phyloP scores from a whole-genome alignment of 2,329 filamentous ascomycete species.

The Sclerotinia sclerotiorum region DNA sequence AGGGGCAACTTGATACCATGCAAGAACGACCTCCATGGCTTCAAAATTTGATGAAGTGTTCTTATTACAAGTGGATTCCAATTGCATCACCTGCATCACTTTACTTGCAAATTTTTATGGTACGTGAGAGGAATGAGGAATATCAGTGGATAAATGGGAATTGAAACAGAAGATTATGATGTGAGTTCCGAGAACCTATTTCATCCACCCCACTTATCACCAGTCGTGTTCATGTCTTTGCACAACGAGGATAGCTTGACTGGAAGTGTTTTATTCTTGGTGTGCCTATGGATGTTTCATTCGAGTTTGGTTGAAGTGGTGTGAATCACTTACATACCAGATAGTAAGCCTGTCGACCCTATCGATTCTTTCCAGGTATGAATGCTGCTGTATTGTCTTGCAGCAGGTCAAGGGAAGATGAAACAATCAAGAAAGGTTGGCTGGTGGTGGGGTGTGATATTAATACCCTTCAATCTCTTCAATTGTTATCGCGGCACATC shows the following conservation, averaged over 20 bases:
- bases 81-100: slow-evolving; percentile 11
- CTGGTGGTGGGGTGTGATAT: not conserved
- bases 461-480: not conserved
- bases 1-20: slow-evolving; percentile 14
- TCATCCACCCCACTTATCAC: slow-evolving; percentile 9
- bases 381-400: not conserved
- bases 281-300: not conserved
- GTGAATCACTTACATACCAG: not conserved
- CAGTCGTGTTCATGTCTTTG: slow-evolving; percentile 2
- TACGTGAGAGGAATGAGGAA: not conserved
- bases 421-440: not conserved
- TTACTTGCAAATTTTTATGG: slow-evolving; percentile 14
- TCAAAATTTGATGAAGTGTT: slow-evolving; percentile 16
- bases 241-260: not conserved
- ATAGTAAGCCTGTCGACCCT: not conserved
- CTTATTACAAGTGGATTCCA: not conserved
- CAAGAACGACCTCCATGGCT: not conserved
- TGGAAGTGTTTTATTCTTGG: not conserved
- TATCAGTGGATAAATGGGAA: slow-evolving; percentile 8
- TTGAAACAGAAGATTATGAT: not conserved
- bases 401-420: not conserved
- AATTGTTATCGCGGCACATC: not conserved
- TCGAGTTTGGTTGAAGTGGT: not conserved
- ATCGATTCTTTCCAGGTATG: not conserved
- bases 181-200: not conserved